Evolutionary conservation across 2,329 filamentous ascomycete species (phyloP), one percentile per base, ranked within the genome.

Genomic region (Aspergillus luchuensis): DNA sequence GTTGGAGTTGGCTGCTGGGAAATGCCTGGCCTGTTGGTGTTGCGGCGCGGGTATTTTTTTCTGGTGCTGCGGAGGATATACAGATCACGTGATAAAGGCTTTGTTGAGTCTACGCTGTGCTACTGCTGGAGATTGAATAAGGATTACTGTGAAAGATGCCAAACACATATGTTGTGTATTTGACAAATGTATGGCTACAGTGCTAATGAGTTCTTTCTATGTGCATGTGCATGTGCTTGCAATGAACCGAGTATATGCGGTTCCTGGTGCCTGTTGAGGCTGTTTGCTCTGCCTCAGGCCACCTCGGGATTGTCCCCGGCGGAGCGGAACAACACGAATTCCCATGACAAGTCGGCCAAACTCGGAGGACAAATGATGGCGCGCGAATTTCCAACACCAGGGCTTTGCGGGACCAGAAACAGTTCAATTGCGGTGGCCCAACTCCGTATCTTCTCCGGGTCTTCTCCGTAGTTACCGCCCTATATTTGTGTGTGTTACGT

Each of bases 281-380:
- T 43, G 8, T 19, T 19, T 28, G 19, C 39, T 33, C 47, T 53
- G 63, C 61, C 61, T 66, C 62, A 62, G 66, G 65, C 60, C 36
- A 59, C 47, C 23, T 58, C 61, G 63, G 61, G 49, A 15, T 47
- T 47, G 57, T 58, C 36, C 43, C 59, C 59, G 61, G 60, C 38
- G 43, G 59, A 60, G 51, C 57, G 55, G 57, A 41, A 57, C 60
- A 65, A 65, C 51, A 50, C 41, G 58, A 25, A 36, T 23, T 47
- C 38, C 41, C 41, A 23, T n/a, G 23, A 43, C 53, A 25, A 56
- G 38, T 58, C 49, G 33, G 59, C 17, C 57, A 45, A 43, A 61
- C 43, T 56, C 43, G 41, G 45, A 47, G 56, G 49, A 58, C 65
- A 62, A 67, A 67, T 66, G 45, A 50, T 56, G 57, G 55, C 3